phyloP scores from a whole-genome alignment of 2,329 filamentous ascomycete genomes.

The Calonectria pauciramosa region DNA sequence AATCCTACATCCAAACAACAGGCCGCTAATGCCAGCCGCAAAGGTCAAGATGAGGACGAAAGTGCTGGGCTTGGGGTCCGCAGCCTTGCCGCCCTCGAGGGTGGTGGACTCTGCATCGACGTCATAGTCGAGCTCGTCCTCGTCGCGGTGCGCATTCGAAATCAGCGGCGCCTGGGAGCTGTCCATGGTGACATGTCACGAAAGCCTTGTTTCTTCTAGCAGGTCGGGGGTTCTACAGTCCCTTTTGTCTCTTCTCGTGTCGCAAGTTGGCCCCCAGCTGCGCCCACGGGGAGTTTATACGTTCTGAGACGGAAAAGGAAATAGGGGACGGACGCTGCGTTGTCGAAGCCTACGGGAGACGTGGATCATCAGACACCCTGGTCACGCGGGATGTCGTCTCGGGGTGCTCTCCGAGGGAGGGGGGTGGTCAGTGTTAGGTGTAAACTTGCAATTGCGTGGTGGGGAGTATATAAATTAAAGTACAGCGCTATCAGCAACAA shows the following conservation, averaged over 20 bases:
- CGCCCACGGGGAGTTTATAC: conserved; percentile 30
- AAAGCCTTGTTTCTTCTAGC: not conserved
- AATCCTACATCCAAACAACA: conserved; percentile 76
- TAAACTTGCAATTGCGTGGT: conserved; percentile 2
- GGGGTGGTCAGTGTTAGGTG: not conserved
- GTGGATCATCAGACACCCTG: conserved; percentile 39
- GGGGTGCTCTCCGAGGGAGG: conserved; percentile 19
- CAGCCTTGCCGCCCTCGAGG: conserved; percentile 47
- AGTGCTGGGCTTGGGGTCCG: conserved; percentile 54
- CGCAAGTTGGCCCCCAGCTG: conserved; percentile 8
- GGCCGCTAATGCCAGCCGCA: conserved; percentile 75
- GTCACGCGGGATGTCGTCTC: conserved; percentile 40
- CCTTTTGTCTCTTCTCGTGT: not conserved
- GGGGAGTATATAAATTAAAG: not conserved
- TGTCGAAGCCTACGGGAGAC: conserved; percentile 26
- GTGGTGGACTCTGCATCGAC: conserved; percentile 37
- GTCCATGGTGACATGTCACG: conserved; percentile 47
- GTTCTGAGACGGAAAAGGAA: conserved; percentile 12
- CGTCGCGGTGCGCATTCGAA: conserved; percentile 44
- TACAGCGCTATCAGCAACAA: conserved; percentile 29
- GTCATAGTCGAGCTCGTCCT: conserved; percentile 50
- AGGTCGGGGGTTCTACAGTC: not conserved
- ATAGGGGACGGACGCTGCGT: conserved; percentile 24
- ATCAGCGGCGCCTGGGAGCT: conserved; percentile 57
- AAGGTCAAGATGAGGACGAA: conserved; percentile 75